phyloP scores from a whole-genome alignment of 495 filamentous ascomycete genomes.

The Penicillium pancosmium region DNA sequence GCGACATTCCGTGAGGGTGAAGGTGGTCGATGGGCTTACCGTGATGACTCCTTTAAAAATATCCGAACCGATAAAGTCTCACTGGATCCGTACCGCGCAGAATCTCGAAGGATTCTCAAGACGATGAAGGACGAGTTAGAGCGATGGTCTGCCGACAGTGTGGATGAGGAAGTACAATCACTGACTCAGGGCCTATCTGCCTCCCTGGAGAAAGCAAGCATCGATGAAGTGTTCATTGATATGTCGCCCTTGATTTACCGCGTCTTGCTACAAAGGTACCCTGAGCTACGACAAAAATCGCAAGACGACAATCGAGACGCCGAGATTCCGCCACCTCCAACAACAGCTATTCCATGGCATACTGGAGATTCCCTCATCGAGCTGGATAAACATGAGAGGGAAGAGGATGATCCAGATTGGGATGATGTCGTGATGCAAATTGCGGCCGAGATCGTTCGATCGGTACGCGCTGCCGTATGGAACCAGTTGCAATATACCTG shows the following conservation, averaged over 20 bases:
- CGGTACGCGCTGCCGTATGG: slow-evolving; percentile 67
- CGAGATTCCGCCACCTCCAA: slow-evolving; percentile 71
- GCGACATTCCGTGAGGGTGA: slow-evolving; percentile 95
- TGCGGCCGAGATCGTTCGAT: slow-evolving; percentile 85
- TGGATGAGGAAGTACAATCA: slow-evolving; percentile 35
- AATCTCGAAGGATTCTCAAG: slow-evolving; percentile 80
- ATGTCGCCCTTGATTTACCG: slow-evolving; percentile 79
- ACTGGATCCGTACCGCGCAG: slow-evolving; percentile 85
- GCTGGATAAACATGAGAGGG: slow-evolving; percentile 68
- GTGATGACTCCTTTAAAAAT: slow-evolving; percentile 70
- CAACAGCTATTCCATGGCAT: slow-evolving; percentile 78
- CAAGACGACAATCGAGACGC: slow-evolving; percentile 74
- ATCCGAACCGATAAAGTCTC: slow-evolving; percentile 91
- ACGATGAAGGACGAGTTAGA: slow-evolving; percentile 75
- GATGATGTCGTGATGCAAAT: slow-evolving; percentile 88
- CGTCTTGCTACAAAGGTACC: slow-evolving; percentile 75
- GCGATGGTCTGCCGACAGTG: slow-evolving; percentile 27
- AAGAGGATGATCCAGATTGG: slow-evolving; percentile 89
- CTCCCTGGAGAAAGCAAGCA: slow-evolving; percentile 84
- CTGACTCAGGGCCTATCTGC: slow-evolving; percentile 54
- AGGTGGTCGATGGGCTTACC: slow-evolving; percentile 82
- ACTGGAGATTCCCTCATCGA: slow-evolving; percentile 74
- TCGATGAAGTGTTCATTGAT: slow-evolving; percentile 93
- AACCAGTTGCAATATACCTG: slow-evolving; percentile 81
- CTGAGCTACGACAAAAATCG: slow-evolving; percentile 65